Conservation (phyloP, 2,329 filamentous ascomycete species). For the Alternaria viburni region DNA sequence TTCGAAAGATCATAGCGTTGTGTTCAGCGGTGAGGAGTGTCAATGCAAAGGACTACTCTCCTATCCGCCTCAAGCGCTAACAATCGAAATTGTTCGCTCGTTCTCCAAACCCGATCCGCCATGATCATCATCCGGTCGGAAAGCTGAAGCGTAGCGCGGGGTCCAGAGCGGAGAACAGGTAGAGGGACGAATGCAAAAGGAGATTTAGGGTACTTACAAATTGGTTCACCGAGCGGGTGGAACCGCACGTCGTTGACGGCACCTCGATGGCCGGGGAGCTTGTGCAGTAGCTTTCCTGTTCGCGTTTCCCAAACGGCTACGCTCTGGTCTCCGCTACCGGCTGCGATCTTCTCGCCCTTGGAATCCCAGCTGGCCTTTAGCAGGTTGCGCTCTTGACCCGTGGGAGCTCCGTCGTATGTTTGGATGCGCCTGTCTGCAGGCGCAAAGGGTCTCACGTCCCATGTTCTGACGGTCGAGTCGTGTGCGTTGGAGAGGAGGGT, state of each 20-base stretch:
- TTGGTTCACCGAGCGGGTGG: conserved; percentile 80
- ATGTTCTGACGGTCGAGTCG: conserved; percentile 91
- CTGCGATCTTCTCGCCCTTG: conserved; percentile 83
- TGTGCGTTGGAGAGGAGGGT: conserved; percentile 89
- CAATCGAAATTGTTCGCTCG: background rate
- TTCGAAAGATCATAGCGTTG: background rate
- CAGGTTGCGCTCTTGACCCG: conserved; percentile 89
- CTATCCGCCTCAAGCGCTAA: background rate
- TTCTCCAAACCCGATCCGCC: background rate
- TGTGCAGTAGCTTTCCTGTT: conserved; percentile 90
- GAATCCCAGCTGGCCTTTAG: conserved; percentile 89
- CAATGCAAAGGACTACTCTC: conserved; percentile 3
- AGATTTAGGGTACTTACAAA: conserved; percentile 68
- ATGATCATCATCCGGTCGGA: background rate
- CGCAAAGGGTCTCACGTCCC: conserved; percentile 95
- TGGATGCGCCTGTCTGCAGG: conserved; percentile 82
- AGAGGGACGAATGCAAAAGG: background rate
- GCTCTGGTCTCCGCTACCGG: conserved; percentile 87
- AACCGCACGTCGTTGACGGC: conserved; percentile 95
- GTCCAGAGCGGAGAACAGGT: background rate
- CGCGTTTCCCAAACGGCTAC: conserved; percentile 90
- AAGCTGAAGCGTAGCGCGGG: background rate
- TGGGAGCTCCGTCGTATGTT: conserved; percentile 90
- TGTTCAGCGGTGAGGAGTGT: conserved; percentile 9
- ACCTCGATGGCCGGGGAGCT: conserved; percentile 93